phyloP scores from a whole-genome alignment of 805 yeast genomes.

The Zygoascus bituminiphila region DNA sequence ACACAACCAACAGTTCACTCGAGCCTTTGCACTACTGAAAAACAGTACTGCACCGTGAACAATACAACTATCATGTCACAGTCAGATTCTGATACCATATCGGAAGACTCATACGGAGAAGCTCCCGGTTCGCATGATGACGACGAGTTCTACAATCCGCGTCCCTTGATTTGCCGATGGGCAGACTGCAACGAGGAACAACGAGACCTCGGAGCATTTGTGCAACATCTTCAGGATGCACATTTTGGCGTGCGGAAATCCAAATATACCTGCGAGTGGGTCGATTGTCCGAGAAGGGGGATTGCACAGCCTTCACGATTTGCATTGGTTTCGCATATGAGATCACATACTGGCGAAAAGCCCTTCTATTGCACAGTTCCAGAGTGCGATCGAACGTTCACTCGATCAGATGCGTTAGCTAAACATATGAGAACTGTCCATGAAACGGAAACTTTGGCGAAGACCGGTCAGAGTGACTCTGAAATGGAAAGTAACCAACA shows the following conservation, averaged over 20 bases:
- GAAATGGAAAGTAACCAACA: background rate
- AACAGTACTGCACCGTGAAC: too few relatives aligned
- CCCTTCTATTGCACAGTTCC: conserved; percentile 60
- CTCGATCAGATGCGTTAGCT: conserved; percentile 53
- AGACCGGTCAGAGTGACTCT: conserved; percentile 1
- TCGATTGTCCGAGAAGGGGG: conserved; percentile 45
- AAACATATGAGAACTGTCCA: conserved; percentile 58
- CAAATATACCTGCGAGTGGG: conserved; percentile 54
- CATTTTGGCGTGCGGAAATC: conserved; percentile 31
- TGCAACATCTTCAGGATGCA: conserved; percentile 33
- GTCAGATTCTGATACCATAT: conserved; percentile 10
- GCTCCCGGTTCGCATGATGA: conserved; percentile 15
- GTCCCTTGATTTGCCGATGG: conserved; percentile 33
- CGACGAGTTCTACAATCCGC: conserved; percentile 21
- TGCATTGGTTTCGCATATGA: conserved; percentile 53
- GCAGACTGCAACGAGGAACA: conserved; percentile 28
- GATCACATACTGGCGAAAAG: conserved; percentile 59
- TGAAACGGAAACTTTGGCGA: conserved; percentile 17
- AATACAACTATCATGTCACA: too few relatives aligned
- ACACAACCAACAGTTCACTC: background rate
- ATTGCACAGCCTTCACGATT: conserved; percentile 45
- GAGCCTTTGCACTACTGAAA: too few relatives aligned
- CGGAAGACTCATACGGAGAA: conserved; percentile 12
- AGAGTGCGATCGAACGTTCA: conserved; percentile 54
- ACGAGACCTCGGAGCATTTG: conserved; percentile 32